Base-by-base conservation (phyloP, 345 rosid species). In the Mercurialis annua region DNA sequence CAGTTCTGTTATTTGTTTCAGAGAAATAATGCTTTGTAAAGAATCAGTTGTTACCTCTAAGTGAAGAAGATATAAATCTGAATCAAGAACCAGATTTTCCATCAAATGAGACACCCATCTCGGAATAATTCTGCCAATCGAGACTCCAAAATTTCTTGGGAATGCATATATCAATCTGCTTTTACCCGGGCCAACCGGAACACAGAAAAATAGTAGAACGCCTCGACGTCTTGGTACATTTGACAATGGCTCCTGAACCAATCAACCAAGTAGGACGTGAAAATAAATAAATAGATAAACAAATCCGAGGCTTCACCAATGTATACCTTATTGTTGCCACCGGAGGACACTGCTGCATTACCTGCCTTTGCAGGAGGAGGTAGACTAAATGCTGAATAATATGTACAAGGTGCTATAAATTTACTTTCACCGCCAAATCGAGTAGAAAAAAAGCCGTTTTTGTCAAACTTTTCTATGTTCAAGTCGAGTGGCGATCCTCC, bases 41-140 rank as follows among this genome's bases (percentile, higher is more conserved):
- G 6, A 57, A 49, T 38, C 12, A 59, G 51, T 52, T 68, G 65
- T 72, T 60, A 92, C 96, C 97, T 92, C 95, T 42, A 85, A 76
- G 72, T 86, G 98, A 78, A 92, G 98, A 49, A 92, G 89, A 69
- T 86, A 86, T 51, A 92, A 73, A 77, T 90, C 95, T 31, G 95
- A 90, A 88, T 92, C 97, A 21, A 92, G 85, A 72, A 90, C 79
- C 67, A 82, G 78, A 75, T 86, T 92, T 62, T 85, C 90, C 27
- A 82, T 81, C 64, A 85, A 62, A 49, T 90, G 98, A 71, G 88
- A 92, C 70, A 90, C 64, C 98, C 98, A 92, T 70, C 95, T 78
- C 5, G 98, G 98, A 53, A 92, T 66, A 60, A 92, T 67, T 77
- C 70, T 83, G 57, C 90, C 92, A 18, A 90, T 78, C 86, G 84